Evolutionary conservation across 73 alveolate genomes (phyloP).

Genomic region (Strombidium stylifer): DNA sequence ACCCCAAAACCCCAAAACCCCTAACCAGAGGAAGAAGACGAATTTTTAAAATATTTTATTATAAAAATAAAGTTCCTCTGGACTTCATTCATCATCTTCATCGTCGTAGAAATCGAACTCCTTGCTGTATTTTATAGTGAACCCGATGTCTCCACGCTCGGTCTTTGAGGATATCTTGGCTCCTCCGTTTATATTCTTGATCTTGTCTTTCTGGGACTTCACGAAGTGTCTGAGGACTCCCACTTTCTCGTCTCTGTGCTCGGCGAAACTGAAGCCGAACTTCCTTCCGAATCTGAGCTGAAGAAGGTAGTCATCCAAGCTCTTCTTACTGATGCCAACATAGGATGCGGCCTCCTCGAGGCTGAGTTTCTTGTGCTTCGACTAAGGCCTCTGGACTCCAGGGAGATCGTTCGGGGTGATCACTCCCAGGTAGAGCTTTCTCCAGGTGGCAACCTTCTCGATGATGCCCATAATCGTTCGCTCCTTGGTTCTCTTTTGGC

Average conservation of each 20-base stretch:
- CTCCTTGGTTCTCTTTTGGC: conserved; percentile 82
- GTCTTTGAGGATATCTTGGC: neutral
- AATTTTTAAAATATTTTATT: no score
- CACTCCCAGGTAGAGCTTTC: conserved; percentile 90
- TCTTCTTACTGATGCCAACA: conserved; percentile 83
- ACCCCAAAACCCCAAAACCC: no score
- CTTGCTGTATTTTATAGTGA: no score
- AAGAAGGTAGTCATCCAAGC: conserved; percentile 85
- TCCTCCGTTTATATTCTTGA: conserved; percentile 3
- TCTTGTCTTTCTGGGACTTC: conserved; percentile 45
- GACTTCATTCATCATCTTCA: no score
- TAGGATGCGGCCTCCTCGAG: conserved; percentile 90
- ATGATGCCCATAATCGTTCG: conserved; percentile 84
- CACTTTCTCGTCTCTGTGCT: conserved; percentile 84
- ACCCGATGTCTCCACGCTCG: neutral
- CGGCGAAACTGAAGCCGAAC: conserved; percentile 81
- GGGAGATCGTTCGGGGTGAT: conserved; percentile 73
- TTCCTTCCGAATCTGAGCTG: conserved; percentile 81
- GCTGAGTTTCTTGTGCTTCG: conserved; percentile 57
- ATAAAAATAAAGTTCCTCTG: no score
- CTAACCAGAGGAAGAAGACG: no score
- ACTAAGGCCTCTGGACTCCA: no score
- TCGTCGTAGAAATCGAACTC: no score
- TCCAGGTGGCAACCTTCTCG: conserved; percentile 91
- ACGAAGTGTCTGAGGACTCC: conserved; percentile 87